Percentiles rank a stretch among this genome's conserved stretches.
phyloP scores from a whole-genome alignment of 768 basidiomycete genomes.

The Macrocybe gigantea region DNA sequence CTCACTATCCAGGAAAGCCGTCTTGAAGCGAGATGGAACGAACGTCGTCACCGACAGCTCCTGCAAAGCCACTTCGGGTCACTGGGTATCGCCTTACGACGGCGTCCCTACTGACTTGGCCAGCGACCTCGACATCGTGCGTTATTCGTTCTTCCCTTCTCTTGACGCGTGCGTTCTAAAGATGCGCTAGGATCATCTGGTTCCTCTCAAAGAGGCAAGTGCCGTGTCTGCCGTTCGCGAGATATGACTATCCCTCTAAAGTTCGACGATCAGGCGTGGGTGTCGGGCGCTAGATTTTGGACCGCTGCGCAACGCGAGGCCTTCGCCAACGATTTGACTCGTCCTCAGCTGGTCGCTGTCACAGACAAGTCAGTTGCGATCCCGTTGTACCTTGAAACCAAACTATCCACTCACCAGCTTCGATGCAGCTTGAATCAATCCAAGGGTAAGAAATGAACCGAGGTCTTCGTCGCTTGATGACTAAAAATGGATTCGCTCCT shows the following conservation, averaged over 20 bases:
- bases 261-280: constrained; percentile 35
- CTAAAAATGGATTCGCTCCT: no score
- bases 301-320: constrained; percentile 42
- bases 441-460: constrained; percentile 35
- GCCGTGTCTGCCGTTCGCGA: not conserved
- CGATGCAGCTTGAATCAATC: constrained; percentile 34
- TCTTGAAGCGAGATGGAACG: constrained; percentile 39
- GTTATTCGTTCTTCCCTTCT: constrained; percentile 7
- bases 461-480: no score
- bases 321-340: constrained; percentile 49
- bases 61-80: constrained; percentile 41
- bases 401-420: not conserved
- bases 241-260: not conserved
- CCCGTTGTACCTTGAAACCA: no score
- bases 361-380: constrained; percentile 26
- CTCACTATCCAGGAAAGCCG: constrained; percentile 21
- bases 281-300: constrained; percentile 50
- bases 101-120: constrained; percentile 34
- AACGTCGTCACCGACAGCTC: constrained; percentile 33
- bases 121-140: constrained; percentile 46
- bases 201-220: constrained; percentile 45
- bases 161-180: not conserved
- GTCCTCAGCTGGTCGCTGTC: constrained; percentile 49
- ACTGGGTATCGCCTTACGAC: constrained; percentile 51
- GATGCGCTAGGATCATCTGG: constrained; percentile 40